Evolutionary conservation across 2,329 filamentous ascomycete species (phyloP), one percentile per base, ranked within the genome.

Genomic region (Pseudogymnoascus pannorum): DNA sequence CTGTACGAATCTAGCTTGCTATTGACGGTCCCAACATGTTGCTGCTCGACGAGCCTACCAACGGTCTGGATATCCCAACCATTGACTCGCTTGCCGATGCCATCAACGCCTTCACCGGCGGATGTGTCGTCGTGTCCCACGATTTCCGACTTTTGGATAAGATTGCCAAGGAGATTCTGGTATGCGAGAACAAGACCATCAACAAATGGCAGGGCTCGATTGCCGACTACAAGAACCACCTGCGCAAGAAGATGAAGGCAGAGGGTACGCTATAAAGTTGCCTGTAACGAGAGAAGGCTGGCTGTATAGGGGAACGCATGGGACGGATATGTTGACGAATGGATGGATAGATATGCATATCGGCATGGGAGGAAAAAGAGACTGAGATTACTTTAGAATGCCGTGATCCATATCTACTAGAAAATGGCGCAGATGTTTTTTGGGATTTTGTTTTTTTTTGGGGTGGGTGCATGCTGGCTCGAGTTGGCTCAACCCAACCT

Each of bases 81-180:
- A 99, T 99, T 72, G 94, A 99, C 81, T 92, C 88, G 78, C 78
- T 99, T 78, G 95, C 94, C 2, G 93, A 99, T 72, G 94, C 94
- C 70, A 99, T 99, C 80, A 96, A 97, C 73, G 88, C 90, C 64
- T 97, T 90, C 76, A 92, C 86, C 67, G 94, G 94, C 72, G 94
- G 95, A 88, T 93, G 97, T 59, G 91, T 97, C 60, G 93, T 97
- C 66, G 94, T 99, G 62, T 95, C 89, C 71, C 94, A 99, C 89
- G 94, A 99, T 77, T 99, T 99, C 85, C 88, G 92, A 82, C 82
- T 99, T 72, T 87, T 99, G 67, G 94, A 99, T 85, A 97, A 96
- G 83, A 97, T 99, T 75, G 94, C 94, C 70, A 99, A 99, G 84
- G 91, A 99, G 77, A 99, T 99, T 77, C 87, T 99, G 79, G 94